Base-by-base conservation (phyloP, 805 yeast species). In the Ogataea ganodermae region DNA sequence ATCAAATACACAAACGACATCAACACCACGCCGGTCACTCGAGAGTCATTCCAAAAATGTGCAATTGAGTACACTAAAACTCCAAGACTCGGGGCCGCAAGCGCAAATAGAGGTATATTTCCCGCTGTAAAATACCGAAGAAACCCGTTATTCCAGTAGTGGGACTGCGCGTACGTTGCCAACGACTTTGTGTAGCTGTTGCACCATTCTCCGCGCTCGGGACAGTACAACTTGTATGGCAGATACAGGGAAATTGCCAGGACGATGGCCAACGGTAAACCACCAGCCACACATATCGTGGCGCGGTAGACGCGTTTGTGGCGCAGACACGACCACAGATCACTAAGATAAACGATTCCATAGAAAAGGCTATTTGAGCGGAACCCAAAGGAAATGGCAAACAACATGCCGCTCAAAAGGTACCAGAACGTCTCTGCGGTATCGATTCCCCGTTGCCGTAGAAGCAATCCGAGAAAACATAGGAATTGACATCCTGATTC, bases 131-230 rank as follows among this genome's bases (percentile, higher is more conserved):
- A 94, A 67, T 94, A 94, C 33, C 67, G 72, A 46, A 94, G 65
- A 44, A 91, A 80, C 0, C 99, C 98, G 36, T 73, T 76, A 56
- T 82, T 78, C 99, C 99, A 94, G 64, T 92, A 90, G 53, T 81
- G 74, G 1, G 68, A 49, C 66, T 94, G 99, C 6, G 95, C 86
- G 63, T 75, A 88, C 3, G 78, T 64, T 56, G 83, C 83, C 12
- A 92, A 70, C 18, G 84, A 76, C 6, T 87, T 89, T 0, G 86
- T 43, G 3, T 52, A 48, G 4, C 69, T 53, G 12, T 68, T 50
- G 63, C 99, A 92, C 97, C 97, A 92, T 50, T 76, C 86, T 6
- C 87, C 82, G 48, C 89, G 69, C 12, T 66, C 75, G 1, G 89
- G 87, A 62, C 99, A 94, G 52, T 80, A 84, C 13, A 59, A 57